phyloP scores from a whole-genome alignment of 1,284 basidiomycete genomes.

The Psilocybe mexicana region DNA sequence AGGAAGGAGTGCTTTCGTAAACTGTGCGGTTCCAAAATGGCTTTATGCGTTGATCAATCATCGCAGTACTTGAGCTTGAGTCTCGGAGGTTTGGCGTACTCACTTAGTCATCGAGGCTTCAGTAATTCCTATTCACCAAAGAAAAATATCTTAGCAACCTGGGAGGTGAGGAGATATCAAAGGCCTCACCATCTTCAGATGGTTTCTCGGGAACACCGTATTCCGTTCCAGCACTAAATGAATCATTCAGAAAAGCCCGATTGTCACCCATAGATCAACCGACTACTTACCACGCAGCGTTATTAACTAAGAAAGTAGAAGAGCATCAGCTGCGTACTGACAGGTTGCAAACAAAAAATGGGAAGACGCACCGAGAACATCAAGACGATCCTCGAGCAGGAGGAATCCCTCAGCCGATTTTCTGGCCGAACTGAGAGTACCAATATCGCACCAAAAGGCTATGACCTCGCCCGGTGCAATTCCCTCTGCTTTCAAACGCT shows the following conservation, averaged over 20 bases:
- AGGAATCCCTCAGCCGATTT: slow-evolving; percentile 40
- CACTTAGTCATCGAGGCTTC: slow-evolving; percentile 16
- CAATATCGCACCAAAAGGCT: slow-evolving; percentile 49
- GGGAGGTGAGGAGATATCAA: background rate
- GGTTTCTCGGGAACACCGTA: slow-evolving; percentile 3
- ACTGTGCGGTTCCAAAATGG: slow-evolving; percentile 19
- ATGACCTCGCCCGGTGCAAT: slow-evolving; percentile 37
- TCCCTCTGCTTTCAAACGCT: slow-evolving; percentile 37
- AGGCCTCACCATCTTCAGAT: slow-evolving; percentile 1
- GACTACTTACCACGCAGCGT: slow-evolving; percentile 15
- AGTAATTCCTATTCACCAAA: slow-evolving; percentile 3
- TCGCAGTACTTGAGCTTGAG: too few relatives aligned
- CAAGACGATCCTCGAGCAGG: slow-evolving; percentile 30
- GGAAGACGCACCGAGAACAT: slow-evolving; percentile 27
- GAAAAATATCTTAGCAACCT: too few relatives aligned
- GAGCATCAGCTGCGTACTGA: background rate
- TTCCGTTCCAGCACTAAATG: background rate
- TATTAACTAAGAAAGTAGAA: slow-evolving; percentile 12
- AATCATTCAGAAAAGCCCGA: background rate
- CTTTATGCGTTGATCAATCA: background rate
- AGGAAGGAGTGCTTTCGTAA: slow-evolving; percentile 48
- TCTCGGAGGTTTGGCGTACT: background rate
- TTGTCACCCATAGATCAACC: background rate
- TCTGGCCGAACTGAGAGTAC: slow-evolving; percentile 43
- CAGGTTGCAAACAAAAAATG: too few relatives aligned